Base-by-base conservation (phyloP, 768 basidiomycete species). In the Tricholoma furcatifolium region DNA sequence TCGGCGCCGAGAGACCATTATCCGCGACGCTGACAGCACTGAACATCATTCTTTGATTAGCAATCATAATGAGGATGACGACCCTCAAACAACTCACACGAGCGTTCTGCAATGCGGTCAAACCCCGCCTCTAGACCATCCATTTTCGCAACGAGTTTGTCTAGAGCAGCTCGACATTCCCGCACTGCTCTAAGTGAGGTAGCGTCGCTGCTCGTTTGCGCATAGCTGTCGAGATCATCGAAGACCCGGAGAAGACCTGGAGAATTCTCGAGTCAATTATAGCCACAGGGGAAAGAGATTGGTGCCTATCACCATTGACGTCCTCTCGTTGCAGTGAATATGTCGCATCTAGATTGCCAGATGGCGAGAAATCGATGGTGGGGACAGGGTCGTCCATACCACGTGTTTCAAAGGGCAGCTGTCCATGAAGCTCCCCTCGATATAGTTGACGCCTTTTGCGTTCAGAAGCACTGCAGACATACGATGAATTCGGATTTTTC, bases 361-460 rank as follows among this genome's bases (percentile, higher is more conserved):
- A 76, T 0, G 89, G 85, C 1, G 87, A 84, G 62, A 94, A 87
- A 60, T 94, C 93, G 58, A 94, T 81, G 6, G 74, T 77, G 0
- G 91, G 91, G 3, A 89, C 86, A 2, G 85, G 74, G 56, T 88
- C 90, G 32, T 91, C 88, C 82, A 97, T 82, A 3, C 88, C 89
- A 45, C 78, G 75, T 3, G 87, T 80, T 34, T 90, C 87, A 65
- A 94, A 98, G 0, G 97, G 97, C 5, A 98, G 75, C 59, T 91
- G 87, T 0, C 89, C 89, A 55, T 91, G 82, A 11, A 90, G 79
- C 62, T 96, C 93, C 4, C 86, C 79, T 18, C 90, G 80, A 64
- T 96, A 94, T n/a, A 88, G 78, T 59, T 88, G 83, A 2, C 97
- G 82, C 17, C 93, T 82, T 60, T 89, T 91, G 55, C 81, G 79